phyloP scores from a whole-genome alignment of 768 basidiomycete genomes.

The Panellus pusillus region DNA sequence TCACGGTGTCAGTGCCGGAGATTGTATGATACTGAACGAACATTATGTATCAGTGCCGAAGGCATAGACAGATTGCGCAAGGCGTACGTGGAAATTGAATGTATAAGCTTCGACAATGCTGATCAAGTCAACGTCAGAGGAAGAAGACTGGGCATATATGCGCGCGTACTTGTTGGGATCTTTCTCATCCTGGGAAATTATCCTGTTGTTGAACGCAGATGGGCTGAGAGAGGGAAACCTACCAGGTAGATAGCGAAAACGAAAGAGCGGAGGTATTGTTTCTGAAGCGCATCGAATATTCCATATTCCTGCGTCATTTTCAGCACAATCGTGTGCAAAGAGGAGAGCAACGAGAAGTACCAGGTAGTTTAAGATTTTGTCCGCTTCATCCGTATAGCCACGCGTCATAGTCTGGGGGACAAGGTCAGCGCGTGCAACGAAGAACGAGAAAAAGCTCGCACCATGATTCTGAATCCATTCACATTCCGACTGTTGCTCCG shows the following conservation, averaged over 20 bases:
- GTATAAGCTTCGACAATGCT: constrained; percentile 89
- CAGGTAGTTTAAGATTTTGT: constrained; percentile 78
- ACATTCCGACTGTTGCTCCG: constrained; percentile 39
- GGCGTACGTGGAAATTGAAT: constrained; percentile 74
- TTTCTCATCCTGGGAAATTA: constrained; percentile 61
- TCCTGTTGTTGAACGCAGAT: not conserved
- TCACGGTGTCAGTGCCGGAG: constrained; percentile 54
- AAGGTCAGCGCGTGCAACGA: not conserved
- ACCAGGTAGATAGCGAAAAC: constrained; percentile 86
- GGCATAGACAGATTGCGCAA: not conserved
- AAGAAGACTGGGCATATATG: constrained; percentile 28
- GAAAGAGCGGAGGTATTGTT: constrained; percentile 81
- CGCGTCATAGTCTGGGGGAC: constrained; percentile 56
- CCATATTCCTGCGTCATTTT: constrained; percentile 64
- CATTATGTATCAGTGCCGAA: not conserved
- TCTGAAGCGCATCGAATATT: constrained; percentile 83
- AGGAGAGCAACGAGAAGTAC: constrained; percentile 40
- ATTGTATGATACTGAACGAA: constrained; percentile 61
- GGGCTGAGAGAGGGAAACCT: constrained; percentile 22
- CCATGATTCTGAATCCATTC: constrained; percentile 73
- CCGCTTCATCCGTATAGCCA: constrained; percentile 81
- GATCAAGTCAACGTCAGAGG: constrained; percentile 3
- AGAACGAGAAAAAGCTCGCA: constrained; percentile 17
- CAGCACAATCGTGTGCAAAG: not conserved
- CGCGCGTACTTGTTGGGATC: constrained; percentile 76